Percentiles rank a stretch among this genome's conserved stretches.
phyloP scores from a whole-genome alignment of 805 yeast species.

The Wickerhamiella brachini region DNA sequence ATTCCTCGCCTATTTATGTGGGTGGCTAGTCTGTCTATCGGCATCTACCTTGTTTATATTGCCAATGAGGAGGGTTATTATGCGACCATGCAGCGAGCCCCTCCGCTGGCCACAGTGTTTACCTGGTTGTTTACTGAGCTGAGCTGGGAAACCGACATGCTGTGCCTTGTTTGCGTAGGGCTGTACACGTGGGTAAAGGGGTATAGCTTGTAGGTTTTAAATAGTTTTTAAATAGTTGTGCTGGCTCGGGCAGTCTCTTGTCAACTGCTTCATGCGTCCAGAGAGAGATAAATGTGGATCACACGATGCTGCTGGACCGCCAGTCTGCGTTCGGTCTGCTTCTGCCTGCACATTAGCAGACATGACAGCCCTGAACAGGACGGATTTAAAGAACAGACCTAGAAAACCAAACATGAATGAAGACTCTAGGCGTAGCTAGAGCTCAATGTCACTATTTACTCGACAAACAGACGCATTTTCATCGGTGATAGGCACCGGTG shows the following conservation, averaged over 20 bases:
- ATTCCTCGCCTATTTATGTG: conserved; percentile 14
- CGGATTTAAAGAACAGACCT: too few species aligned
- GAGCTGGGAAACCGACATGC: conserved; percentile 24
- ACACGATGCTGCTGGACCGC: too few species aligned
- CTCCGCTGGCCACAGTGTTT: conserved; percentile 30
- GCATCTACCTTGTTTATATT: conserved; percentile 24
- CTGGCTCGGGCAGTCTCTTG: too few species aligned
- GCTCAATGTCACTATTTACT: neutral
- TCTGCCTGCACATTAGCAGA: too few species aligned
- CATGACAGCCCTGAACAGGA: too few species aligned
- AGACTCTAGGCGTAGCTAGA: too few species aligned
- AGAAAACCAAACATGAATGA: too few species aligned
- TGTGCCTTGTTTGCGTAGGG: conserved; percentile 17
- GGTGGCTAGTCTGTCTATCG: conserved; percentile 18
- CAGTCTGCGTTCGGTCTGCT: too few species aligned
- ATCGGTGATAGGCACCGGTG: neutral
- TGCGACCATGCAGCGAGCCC: conserved; percentile 27
- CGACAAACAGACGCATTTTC: neutral
- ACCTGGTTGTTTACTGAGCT: conserved; percentile 29
- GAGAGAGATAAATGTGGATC: too few species aligned
- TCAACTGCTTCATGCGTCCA: too few species aligned
- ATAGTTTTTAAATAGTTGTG: too few species aligned
- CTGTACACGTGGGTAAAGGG: conserved; percentile 15
- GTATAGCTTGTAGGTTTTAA: conserved; percentile 6
- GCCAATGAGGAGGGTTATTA: conserved; percentile 26